A percentile compares a stretch with the other conserved stretches of the same genome.
Conservation (phyloP, 140 eudicot species). For the Erigeron philadelphicus region DNA sequence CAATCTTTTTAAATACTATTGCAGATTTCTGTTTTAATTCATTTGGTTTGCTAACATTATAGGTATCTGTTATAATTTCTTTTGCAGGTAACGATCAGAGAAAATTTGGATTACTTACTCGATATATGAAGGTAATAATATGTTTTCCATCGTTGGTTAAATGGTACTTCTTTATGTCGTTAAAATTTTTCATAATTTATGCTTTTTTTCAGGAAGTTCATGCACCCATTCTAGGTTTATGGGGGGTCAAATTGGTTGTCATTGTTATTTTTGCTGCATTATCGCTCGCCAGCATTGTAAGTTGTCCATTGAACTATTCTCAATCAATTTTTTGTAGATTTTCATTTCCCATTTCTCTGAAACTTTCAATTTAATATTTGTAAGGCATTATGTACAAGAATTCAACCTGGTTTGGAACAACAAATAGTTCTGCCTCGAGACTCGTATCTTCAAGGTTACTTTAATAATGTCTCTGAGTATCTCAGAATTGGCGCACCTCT, state of each 20-base stretch:
- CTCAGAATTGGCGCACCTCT: conserved; percentile 96
- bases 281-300: conserved; percentile 92
- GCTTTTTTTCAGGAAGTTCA: conserved; percentile 67
- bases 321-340: not conserved
- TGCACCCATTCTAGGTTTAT: conserved; percentile 76
- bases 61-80: conserved; percentile 14
- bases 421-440: conserved; percentile 94
- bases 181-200: conserved; percentile 10
- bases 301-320: conserved; percentile 25
- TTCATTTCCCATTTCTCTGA: conserved; percentile 13
- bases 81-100: conserved; percentile 51
- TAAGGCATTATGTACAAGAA: conserved; percentile 88
- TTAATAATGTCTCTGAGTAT: conserved; percentile 63
- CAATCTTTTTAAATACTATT: not conserved
- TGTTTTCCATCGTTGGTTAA: not conserved
- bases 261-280: conserved; percentile 64
- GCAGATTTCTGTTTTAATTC: not conserved
- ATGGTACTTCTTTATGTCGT: conserved; percentile 19
- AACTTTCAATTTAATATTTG: conserved; percentile 16
- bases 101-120: conserved; percentile 67
- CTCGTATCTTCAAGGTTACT: conserved; percentile 99
- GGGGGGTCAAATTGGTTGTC: conserved; percentile 79
- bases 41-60: conserved; percentile 7
- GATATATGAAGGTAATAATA: conserved; percentile 87
- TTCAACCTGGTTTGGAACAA: conserved; percentile 97